Evolutionary conservation across 148 eudicot genomes (phyloP), one percentile per base, ranked within the genome.

Genomic region (Hydrangea macrophylla): DNA sequence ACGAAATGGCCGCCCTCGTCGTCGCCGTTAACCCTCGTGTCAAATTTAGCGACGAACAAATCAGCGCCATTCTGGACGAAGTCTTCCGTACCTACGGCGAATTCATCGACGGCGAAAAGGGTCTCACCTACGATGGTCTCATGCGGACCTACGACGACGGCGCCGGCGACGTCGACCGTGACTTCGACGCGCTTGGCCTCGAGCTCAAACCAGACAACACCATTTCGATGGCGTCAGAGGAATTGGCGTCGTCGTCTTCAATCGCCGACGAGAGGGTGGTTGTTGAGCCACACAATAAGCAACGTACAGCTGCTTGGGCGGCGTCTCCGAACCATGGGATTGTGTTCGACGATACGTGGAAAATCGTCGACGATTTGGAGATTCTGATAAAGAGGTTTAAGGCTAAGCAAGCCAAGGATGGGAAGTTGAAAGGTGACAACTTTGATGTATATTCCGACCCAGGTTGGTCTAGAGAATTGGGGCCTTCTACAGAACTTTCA

Each of bases 151-250:
- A 94, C 67, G 97, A 94, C 61, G 99, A 94, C 45, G 99, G 99
- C 7, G 99, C 99, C 1, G 99, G 99, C 11, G 99, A 94, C 61
- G 99, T 94, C 9, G 99, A 94, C 55, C 91, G 99, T 0, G 99
- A 94, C 70, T 94, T 91, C 39, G 96, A 88, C 3, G 99, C 99
- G 7, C 75, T 94, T 0, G 88, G 83, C 48, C 78, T 94, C 6
- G 86, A 86, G 55, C 54, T 83, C 0, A 72, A 60, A 17, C 75
- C 51, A 0, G 85, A 76, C 0, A 58, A 4, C 7, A 31, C 9
- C 24, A n/a, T 33, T 18, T 7, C 26, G 18, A 9, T 42, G 25
- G 61, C 62, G 0, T 72, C 57, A 0, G 85, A 75, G 37, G 80
- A 67, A 2, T n/a, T n/a, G n/a, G 79, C 85, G 10, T 78, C 82